These are phyloP conservation scores for Chrysoporthe puriensis DNA, from an alignment of 2,329 filamentous ascomycete species.

Conservation along the genomic window DNA sequence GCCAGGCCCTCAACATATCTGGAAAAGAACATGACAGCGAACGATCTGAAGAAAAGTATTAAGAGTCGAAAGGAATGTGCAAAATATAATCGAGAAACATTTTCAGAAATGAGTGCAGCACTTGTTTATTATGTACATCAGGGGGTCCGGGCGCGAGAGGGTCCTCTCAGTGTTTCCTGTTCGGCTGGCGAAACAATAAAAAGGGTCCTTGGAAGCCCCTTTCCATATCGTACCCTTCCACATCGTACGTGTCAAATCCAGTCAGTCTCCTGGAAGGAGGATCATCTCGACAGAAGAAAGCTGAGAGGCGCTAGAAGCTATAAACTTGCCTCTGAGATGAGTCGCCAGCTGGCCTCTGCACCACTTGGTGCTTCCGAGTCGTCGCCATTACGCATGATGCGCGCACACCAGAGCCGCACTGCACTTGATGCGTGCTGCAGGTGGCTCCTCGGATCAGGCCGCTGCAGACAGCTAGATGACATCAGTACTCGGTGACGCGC, in stretches of 20 bases:
- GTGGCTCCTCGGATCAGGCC: background rate
- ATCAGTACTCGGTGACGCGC: background rate
- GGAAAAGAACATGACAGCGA: constrained; percentile 17
- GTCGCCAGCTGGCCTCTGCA: background rate
- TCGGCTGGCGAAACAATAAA: constrained; percentile 6
- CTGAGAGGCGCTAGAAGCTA: background rate
- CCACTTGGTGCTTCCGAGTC: background rate
- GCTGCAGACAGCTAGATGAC: background rate
- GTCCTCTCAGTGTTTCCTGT: constrained; percentile 3
- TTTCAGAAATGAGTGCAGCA: background rate
- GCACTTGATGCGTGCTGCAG: background rate
- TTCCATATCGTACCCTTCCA: background rate
- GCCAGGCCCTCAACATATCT: constrained; percentile 17
- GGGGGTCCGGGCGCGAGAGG: background rate
- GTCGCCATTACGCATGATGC: background rate
- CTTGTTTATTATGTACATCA: background rate
- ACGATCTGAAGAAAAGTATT: background rate
- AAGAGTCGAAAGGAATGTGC: background rate
- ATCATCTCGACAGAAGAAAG: background rate
- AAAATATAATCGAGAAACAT: background rate
- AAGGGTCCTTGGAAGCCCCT: constrained; percentile 6
- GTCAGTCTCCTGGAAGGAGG: background rate
- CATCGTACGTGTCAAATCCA: background rate
- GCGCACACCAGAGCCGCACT: background rate
- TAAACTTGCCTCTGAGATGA: background rate